phyloP scores from a whole-genome alignment of 306 rosid species.

The Luffa aegyptiaca region DNA sequence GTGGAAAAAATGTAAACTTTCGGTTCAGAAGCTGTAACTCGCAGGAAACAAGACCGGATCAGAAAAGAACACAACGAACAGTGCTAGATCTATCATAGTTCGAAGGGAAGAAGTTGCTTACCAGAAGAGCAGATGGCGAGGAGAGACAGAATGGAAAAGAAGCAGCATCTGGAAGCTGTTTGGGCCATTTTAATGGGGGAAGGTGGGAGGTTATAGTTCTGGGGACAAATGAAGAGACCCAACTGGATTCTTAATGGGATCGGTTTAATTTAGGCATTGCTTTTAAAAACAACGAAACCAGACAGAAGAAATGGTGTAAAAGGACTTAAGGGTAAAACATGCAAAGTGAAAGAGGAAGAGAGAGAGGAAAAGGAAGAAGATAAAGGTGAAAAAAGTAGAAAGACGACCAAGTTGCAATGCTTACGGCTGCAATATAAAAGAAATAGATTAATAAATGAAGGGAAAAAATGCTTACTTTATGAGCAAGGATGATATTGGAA shows the following conservation, averaged over 20 bases:
- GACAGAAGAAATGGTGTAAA: constrained; percentile 8
- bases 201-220: constrained; percentile 12
- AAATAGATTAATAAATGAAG: background rate
- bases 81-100: background rate
- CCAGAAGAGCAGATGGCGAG: constrained; percentile 47
- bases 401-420: constrained; percentile 22
- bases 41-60: background rate
- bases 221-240: constrained; percentile 22
- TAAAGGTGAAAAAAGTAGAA: constrained; percentile 21
- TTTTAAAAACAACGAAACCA: constrained; percentile 30
- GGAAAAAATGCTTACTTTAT: background rate
- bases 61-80: background rate
- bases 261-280: constrained; percentile 12
- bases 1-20: constrained; percentile 1
- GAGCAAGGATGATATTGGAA: constrained; percentile 5
- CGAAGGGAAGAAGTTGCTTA: constrained; percentile 13
- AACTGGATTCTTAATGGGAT: constrained; percentile 18
- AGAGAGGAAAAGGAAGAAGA: constrained; percentile 19
- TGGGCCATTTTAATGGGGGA: constrained; percentile 37
- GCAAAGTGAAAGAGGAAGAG: constrained; percentile 6
- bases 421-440: background rate
- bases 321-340: constrained; percentile 9
- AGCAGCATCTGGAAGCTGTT: constrained; percentile 32
- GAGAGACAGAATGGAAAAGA: constrained; percentile 40
- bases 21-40: background rate